A percentile compares a stretch with the other conserved stretches of the same genome.
These are phyloP conservation scores for Ustilago bromivora DNA, from an alignment of 1,284 basidiomycete genomes.

Conservation along the genomic window DNA sequence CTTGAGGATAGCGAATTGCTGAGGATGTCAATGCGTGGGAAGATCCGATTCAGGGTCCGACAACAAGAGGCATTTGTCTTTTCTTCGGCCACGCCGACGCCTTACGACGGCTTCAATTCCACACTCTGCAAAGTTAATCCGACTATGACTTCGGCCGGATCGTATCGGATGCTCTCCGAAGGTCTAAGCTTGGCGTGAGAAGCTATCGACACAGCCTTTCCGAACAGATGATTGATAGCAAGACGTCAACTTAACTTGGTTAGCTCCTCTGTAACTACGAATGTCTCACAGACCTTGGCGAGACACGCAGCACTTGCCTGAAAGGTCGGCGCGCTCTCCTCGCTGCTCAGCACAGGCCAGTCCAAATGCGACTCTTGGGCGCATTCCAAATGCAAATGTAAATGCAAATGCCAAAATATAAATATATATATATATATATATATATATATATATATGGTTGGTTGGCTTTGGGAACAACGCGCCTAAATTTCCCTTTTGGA, in stretches of 20 bases:
- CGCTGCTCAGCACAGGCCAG: slow-evolving; percentile 11
- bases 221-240: not conserved
- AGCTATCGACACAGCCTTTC: not conserved
- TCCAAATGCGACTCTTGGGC: not conserved
- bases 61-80: not conserved
- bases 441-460: no score
- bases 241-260: not conserved
- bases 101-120: no score
- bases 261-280: not conserved
- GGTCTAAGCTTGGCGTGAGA: not conserved
- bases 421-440: no score
- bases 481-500: not conserved
- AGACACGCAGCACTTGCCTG: not conserved
- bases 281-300: not conserved
- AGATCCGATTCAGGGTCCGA: slow-evolving; percentile 2
- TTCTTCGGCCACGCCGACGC: no score
- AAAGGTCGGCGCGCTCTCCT: not conserved
- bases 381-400: slow-evolving; percentile 17
- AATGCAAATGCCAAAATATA: not conserved
- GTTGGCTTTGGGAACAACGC: not conserved
- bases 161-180: not conserved
- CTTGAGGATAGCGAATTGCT: not conserved
- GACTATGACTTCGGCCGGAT: no score
- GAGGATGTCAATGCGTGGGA: not conserved
- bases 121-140: no score